Evolutionary conservation across 1,139 yeast species (phyloP).

Genomic region (Hyphopichia wangnamkhiaoensis): DNA sequence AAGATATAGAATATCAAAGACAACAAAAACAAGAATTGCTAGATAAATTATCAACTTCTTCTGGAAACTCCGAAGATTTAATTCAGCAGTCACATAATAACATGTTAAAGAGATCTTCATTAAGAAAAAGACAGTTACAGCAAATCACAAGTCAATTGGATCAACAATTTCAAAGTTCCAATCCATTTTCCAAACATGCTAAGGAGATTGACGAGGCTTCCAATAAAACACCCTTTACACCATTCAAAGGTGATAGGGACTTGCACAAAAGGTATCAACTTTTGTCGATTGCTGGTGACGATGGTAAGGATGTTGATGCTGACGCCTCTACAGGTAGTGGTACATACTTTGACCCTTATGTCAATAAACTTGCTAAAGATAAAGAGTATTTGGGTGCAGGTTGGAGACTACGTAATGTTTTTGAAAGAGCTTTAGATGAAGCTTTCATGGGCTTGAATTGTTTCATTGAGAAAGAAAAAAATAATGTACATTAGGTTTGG

Average conservation of each 20-base stretch:
- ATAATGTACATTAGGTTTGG: slow-evolving; percentile 2
- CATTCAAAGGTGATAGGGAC: slow-evolving; percentile 89
- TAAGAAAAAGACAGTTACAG: slow-evolving; percentile 66
- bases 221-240: slow-evolving; percentile 74
- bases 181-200: slow-evolving; percentile 24
- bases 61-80: slow-evolving; percentile 54
- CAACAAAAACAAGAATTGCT: slow-evolving; percentile 69
- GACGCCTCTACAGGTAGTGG: slow-evolving; percentile 53
- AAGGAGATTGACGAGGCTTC: slow-evolving; percentile 21
- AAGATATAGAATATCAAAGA: slow-evolving; percentile 58
- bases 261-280: slow-evolving; percentile 37
- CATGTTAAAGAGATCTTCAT: slow-evolving; percentile 61
- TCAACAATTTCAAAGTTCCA: slow-evolving; percentile 34
- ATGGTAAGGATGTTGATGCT: slow-evolving; percentile 43
- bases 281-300: slow-evolving; percentile 24
- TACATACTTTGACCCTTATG: slow-evolving; percentile 48
- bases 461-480: slow-evolving; percentile 67
- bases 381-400: slow-evolving; percentile 84
- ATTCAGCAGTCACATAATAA: slow-evolving; percentile 41
- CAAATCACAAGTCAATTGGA: slow-evolving; percentile 57
- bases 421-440: slow-evolving; percentile 76
- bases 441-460: slow-evolving; percentile 92
- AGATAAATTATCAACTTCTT: slow-evolving; percentile 61
- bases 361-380: slow-evolving; percentile 58
- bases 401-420: slow-evolving; percentile 69